Evolutionary conservation across 768 basidiomycete species (phyloP).

Genomic region (Tulasnella sp.): DNA sequence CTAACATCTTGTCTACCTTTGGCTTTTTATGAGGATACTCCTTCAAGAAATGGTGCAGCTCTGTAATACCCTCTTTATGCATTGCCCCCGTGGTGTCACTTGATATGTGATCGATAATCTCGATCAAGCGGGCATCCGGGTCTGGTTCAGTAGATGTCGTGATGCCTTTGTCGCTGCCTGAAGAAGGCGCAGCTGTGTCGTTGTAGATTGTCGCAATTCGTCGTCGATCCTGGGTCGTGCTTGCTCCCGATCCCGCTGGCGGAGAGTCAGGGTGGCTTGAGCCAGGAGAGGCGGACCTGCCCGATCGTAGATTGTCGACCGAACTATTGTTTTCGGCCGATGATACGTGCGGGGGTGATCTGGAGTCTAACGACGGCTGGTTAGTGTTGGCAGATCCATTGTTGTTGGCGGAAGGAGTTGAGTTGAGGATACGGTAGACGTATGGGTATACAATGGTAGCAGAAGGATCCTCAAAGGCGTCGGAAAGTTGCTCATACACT

Average conservation of each 20-base stretch:
- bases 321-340: too few relatives aligned
- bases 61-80: slow-evolving; percentile 90
- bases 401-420: slow-evolving; percentile 10
- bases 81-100: slow-evolving; percentile 78
- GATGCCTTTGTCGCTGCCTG: too few relatives aligned
- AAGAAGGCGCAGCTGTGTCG: too few relatives aligned
- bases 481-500: slow-evolving; percentile 80
- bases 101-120: slow-evolving; percentile 75
- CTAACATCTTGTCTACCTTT: slow-evolving; percentile 75
- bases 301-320: not conserved
- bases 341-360: too few relatives aligned
- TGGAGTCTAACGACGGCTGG: too few relatives aligned
- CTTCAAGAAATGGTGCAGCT: slow-evolving; percentile 86
- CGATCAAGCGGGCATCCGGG: slow-evolving; percentile 68
- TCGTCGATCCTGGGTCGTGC: too few relatives aligned
- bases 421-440: slow-evolving; percentile 78
- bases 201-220: too few relatives aligned
- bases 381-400: too few relatives aligned
- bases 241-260: slow-evolving; percentile 22
- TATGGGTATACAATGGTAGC: slow-evolving; percentile 96
- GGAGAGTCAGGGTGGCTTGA: not conserved
- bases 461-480: slow-evolving; percentile 89
- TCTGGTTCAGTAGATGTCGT: slow-evolving; percentile 68
- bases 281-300: not conserved
- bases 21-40: slow-evolving; percentile 73